Evolutionary conservation across 768 basidiomycete genomes (phyloP), one percentile per base, ranked within the genome.

Genomic region (Pholiota molesta): DNA sequence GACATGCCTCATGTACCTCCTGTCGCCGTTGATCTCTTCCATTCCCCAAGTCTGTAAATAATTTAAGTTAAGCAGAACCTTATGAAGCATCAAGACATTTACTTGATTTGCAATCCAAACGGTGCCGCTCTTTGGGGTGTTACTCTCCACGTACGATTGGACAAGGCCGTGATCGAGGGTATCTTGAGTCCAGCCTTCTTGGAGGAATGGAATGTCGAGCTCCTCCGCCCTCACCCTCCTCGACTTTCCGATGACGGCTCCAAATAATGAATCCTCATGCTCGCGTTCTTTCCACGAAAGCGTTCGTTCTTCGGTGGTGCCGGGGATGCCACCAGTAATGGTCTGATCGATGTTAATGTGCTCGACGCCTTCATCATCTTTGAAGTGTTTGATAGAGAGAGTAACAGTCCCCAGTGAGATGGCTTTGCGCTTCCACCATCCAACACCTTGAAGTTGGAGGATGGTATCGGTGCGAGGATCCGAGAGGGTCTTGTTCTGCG

Each of bases 41-140:
- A 91, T 80, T 23, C 89, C 90, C 90, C 90, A 92, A 16, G 79
- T 74, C 81, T 81, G 42, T 10, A 19, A 51, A 58, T 80, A 72
- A 56, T 75, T 75, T 11, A 7, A 78, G 79, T 63, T 81, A 79
- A 11, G 14, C 35, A 37, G 35, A 37, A 16, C 14, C 11, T 13
- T 37, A 13, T 16, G 68, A 67, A 19, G 80, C 81, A 21, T 68
- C 74, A 53, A 81, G 77, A 8, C 79, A 35, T 26, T 37, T 59
- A 89, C 91, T 83, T 90, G 88, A 45, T 86, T 72, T 1, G 80
- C 87, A 62, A 75, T 83, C 91, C 91, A 93, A 5, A 77, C 79
- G 17, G 65, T 78, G 1, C 75, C 77, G 66, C 85, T 90, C 80
- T 87, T 89, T 5, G 77, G 73, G 1, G 88, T 87, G 57, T 91